Base-by-base conservation (phyloP, 2,329 filamentous ascomycete genomes). In the Aspergillus neotritici region DNA sequence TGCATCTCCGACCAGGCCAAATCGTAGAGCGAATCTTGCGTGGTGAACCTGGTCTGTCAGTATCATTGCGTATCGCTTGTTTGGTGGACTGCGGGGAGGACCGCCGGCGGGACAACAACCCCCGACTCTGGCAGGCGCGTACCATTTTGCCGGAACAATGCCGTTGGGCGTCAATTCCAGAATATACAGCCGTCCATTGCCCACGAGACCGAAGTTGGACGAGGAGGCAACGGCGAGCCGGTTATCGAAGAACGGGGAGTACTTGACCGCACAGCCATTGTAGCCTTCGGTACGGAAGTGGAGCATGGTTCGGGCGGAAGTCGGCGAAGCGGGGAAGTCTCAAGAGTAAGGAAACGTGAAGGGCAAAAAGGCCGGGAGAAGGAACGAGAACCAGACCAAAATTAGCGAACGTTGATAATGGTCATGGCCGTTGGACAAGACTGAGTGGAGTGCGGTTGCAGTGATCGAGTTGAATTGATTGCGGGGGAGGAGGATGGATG, bases 211-310 rank as follows among this genome's bases (percentile, higher is more conserved):
- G 70, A 93, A 98, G 74, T 98, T 97, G 51, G 91, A 82, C n/a
- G 89, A 86, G 1, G 86, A 79, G 25, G 87, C 87, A 57, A 96
- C 89, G 44, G 91, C 91, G 52, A 98, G 82, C 51, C 90, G 83
- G 53, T 87, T 93, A 72, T 97, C 93, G 73, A 94, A 94, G 74
- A 96, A 98, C 5, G 93, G 93, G 43, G 91, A 97, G 76, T 97
- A 98, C 71, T 96, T 95, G 68, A 96, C 89, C 55, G 87, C 87
- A 71, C 94, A 96, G 59, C 90, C 90, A 68, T 97, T 95, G 77
- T 82, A 97, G 60, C 93, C 93, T 63, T 87, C 79, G 15, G 93
- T 97, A 52, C 87, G 85, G 71, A 87, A 97, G 70, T 96, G 89
- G 57, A 97, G 83, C 89, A 97, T 96, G 41, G 51, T 72, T 57